phyloP scores from a whole-genome alignment of 177 flowering plant species.

The Vitis hybrid region DNA sequence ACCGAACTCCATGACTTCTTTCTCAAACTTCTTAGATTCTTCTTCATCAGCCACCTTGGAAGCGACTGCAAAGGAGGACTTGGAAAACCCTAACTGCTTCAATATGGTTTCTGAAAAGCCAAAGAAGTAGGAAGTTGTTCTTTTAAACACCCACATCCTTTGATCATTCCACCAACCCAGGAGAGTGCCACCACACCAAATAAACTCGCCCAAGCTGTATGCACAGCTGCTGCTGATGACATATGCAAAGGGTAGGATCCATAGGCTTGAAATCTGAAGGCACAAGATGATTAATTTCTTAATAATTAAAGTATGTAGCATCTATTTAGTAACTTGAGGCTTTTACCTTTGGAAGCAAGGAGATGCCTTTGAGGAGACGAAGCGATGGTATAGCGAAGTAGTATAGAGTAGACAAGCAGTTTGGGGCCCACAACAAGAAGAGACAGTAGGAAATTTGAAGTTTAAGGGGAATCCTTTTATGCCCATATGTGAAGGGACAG shows the following conservation, averaged over 20 bases:
- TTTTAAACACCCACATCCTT: constrained; percentile 42
- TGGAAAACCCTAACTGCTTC: constrained; percentile 22
- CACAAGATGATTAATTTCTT: neutral
- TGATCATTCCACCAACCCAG: constrained; percentile 53
- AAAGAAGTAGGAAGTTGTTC: constrained; percentile 41
- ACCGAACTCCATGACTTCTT: constrained; percentile 47
- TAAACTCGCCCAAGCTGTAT: constrained; percentile 38
- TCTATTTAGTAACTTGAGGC: neutral
- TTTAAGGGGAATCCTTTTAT: constrained; percentile 27
- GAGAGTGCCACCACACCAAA: constrained; percentile 32
- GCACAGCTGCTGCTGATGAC: constrained; percentile 24
- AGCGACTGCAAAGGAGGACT: constrained; percentile 25
- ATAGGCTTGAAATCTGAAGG: constrained; percentile 42
- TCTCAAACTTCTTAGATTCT: constrained; percentile 22
- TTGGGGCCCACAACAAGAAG: constrained; percentile 40
- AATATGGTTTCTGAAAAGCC: constrained; percentile 29
- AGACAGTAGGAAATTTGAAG: constrained; percentile 40
- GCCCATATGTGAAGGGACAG: constrained; percentile 29
- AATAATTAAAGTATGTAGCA: neutral
- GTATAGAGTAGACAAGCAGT: constrained; percentile 38
- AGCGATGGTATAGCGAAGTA: constrained; percentile 42
- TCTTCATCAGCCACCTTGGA: constrained; percentile 35
- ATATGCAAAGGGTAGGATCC: constrained; percentile 50
- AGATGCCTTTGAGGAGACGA: constrained; percentile 33
- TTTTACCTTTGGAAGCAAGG: constrained; percentile 52